Percentiles rank a stretch among this genome's conserved stretches.
Evolutionary conservation across 495 filamentous ascomycete genomes (phyloP).

Genomic region (Lindgomyces ingoldianus): DNA sequence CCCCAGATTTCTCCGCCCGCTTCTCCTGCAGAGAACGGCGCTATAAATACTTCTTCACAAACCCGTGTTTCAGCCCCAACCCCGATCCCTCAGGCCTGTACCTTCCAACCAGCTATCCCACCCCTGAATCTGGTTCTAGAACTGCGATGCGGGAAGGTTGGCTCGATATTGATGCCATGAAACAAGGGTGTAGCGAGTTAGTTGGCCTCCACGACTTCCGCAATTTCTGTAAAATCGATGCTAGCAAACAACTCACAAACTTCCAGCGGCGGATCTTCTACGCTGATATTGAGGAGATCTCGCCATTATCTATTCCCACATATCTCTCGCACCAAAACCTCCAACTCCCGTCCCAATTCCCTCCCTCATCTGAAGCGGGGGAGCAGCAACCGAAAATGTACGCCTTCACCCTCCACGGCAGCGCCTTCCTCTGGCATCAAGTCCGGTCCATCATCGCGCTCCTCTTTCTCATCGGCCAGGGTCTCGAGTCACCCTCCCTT

Average conservation of each 20-base stretch:
- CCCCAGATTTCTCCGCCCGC: slow-evolving; percentile 80
- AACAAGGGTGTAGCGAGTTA: slow-evolving; percentile 71
- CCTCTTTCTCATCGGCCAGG: slow-evolving; percentile 88
- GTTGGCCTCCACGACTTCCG: slow-evolving; percentile 90
- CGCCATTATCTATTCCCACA: slow-evolving; percentile 15
- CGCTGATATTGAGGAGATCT: slow-evolving; percentile 70
- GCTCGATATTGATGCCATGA: slow-evolving; percentile 86
- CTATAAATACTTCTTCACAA: slow-evolving; percentile 96
- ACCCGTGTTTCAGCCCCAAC: slow-evolving; percentile 74
- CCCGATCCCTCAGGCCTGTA: slow-evolving; percentile 49
- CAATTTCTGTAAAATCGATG: slow-evolving; percentile 93
- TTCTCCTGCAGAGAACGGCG: slow-evolving; percentile 86
- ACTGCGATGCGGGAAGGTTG: slow-evolving; percentile 49
- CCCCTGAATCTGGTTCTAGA: neutral
- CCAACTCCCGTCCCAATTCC: slow-evolving; percentile 7
- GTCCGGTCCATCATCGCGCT: slow-evolving; percentile 88
- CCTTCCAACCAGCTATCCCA: slow-evolving; percentile 17
- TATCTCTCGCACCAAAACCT: slow-evolving; percentile 30
- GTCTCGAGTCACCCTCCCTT: slow-evolving; percentile 73
- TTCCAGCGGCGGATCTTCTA: slow-evolving; percentile 76
- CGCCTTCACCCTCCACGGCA: slow-evolving; percentile 80
- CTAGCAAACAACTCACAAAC: slow-evolving; percentile 78
- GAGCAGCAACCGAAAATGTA: slow-evolving; percentile 65
- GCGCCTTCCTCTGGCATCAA: slow-evolving; percentile 98
- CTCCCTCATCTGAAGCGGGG: neutral